These are phyloP conservation scores for Rozella allomycis DNA, from an alignment of 371 early-diverging fungal genomes.

Conservation along the genomic window DNA sequence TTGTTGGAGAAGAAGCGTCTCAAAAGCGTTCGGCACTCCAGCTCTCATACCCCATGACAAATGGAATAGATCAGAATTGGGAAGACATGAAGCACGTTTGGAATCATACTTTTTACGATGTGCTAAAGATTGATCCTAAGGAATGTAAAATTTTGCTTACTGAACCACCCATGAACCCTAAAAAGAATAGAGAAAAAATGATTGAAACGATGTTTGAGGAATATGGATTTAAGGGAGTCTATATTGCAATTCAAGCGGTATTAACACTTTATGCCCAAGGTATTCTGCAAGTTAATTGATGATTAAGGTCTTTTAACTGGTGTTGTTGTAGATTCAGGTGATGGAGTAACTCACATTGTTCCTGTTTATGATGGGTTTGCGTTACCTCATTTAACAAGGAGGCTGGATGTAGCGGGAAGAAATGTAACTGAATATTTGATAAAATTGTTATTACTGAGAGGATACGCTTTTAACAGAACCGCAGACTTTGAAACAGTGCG, in stretches of 20 bases:
- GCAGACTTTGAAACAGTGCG: slow-evolving; percentile 94
- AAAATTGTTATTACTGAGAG: slow-evolving; percentile 71
- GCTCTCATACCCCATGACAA: slow-evolving; percentile 93
- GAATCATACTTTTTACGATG: slow-evolving; percentile 87
- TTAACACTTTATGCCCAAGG: slow-evolving; percentile 91
- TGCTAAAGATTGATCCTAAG: slow-evolving; percentile 37
- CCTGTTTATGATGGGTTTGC: slow-evolving; percentile 90
- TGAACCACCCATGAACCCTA: slow-evolving; percentile 89
- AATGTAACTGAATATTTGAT: slow-evolving; percentile 90
- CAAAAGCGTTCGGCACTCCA: slow-evolving; percentile 61
- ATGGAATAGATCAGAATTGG: slow-evolving; percentile 94
- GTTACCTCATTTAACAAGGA: slow-evolving; percentile 65
- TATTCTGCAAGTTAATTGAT: slow-evolving; percentile 11
- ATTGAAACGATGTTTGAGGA: slow-evolving; percentile 84
- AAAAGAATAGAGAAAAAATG: slow-evolving; percentile 75
- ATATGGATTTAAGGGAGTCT: slow-evolving; percentile 76
- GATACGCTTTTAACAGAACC: slow-evolving; percentile 87
- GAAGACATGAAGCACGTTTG: slow-evolving; percentile 92
- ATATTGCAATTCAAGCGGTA: slow-evolving; percentile 91
- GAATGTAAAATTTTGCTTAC: slow-evolving; percentile 83
- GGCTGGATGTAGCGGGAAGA: slow-evolving; percentile 87
- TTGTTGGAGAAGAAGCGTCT: slow-evolving; percentile 92
- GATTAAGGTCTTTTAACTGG: slow-evolving; percentile 71
- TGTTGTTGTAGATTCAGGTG: slow-evolving; percentile 90
- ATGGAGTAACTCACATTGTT: slow-evolving; percentile 94